Percentiles rank a stretch among this genome's conserved stretches.
phyloP scores from a whole-genome alignment of 1,284 basidiomycete species.

The Entoloma clypeatum region DNA sequence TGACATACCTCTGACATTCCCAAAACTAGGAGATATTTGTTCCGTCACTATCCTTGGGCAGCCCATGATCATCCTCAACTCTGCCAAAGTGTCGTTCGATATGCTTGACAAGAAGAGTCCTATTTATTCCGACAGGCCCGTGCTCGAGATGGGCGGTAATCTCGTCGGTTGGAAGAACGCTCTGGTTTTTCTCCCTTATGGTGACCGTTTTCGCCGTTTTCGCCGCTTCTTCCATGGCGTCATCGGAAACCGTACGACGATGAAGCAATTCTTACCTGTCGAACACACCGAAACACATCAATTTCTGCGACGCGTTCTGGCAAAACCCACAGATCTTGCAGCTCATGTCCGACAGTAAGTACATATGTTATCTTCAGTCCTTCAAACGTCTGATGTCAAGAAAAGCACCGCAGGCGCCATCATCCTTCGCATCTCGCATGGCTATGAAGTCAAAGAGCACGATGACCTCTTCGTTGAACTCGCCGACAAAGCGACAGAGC shows the following conservation, averaged over 20 bases:
- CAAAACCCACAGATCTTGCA: conserved; percentile 49
- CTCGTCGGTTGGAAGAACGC: conserved; percentile 66
- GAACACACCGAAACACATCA: conserved; percentile 52
- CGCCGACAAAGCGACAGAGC: conserved; percentile 51
- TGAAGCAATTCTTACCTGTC: conserved; percentile 45
- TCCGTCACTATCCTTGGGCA: conserved; percentile 59
- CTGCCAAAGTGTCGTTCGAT: conserved; percentile 47
- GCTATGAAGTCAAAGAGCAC: conserved; percentile 53
- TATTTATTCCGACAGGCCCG: conserved; percentile 69
- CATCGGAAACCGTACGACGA: conserved; percentile 50
- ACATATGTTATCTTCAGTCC: conserved; percentile 1
- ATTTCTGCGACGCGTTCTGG: conserved; percentile 53
- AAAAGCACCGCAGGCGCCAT: conserved; percentile 54
- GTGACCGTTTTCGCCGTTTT: conserved; percentile 58
- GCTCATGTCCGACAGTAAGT: conserved; percentile 57
- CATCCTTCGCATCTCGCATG: conserved; percentile 58
- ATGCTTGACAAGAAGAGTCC: conserved; percentile 65
- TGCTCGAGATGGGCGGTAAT: conserved; percentile 56
- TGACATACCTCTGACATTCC: conserved; percentile 2
- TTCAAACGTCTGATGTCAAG: conserved; percentile 1
- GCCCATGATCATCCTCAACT: conserved; percentile 58
- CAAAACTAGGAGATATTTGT: conserved; percentile 57
- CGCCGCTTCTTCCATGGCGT: conserved; percentile 54
- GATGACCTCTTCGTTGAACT: conserved; percentile 57
- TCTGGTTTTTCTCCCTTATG: conserved; percentile 57